A percentile compares a stretch with the other conserved stretches of the same genome.
Conservation (phyloP, 306 rosid species). For the Fagus sylvatica region DNA sequence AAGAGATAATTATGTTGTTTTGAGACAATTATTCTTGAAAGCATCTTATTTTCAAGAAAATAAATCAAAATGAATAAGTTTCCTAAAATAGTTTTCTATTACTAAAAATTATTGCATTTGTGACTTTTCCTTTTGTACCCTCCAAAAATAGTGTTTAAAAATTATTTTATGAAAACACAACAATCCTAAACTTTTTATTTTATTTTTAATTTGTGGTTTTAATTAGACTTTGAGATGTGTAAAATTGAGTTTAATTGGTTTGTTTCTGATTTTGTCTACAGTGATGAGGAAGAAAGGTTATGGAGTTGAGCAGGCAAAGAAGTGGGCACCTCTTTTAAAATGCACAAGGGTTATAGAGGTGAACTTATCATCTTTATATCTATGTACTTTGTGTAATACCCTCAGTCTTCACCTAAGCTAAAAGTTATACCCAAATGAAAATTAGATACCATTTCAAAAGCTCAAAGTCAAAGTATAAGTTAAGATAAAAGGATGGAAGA, state of each 20-base stretch:
- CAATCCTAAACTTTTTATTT: not conserved
- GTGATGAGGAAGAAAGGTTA: slow-evolving; percentile 51
- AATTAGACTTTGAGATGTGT: slow-evolving; percentile 2
- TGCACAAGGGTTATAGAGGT: slow-evolving; percentile 51
- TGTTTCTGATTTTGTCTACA: slow-evolving; percentile 41
- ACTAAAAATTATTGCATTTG: too few relatives aligned
- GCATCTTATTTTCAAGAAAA: too few relatives aligned
- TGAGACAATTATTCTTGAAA: too few relatives aligned
- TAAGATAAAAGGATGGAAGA: slow-evolving; percentile 12
- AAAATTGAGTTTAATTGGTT: slow-evolving; percentile 21
- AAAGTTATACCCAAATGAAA: slow-evolving; percentile 24
- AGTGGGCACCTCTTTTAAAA: slow-evolving; percentile 54
- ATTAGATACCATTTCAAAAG: not conserved
- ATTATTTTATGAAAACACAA: too few relatives aligned
- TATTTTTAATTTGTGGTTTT: not conserved
- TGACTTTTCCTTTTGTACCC: too few relatives aligned
- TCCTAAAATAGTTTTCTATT: too few relatives aligned
- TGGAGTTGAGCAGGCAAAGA: slow-evolving; percentile 59
- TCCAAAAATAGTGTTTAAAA: too few relatives aligned
- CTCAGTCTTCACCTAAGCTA: slow-evolving; percentile 31
- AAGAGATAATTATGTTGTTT: too few relatives aligned
- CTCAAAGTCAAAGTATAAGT: not conserved
- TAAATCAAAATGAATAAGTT: too few relatives aligned
- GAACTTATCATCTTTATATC: slow-evolving; percentile 36
- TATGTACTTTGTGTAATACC: slow-evolving; percentile 22